These are phyloP conservation scores for Citrus maxima DNA, from an alignment of 345 rosid species.

Conservation along the genomic window DNA sequence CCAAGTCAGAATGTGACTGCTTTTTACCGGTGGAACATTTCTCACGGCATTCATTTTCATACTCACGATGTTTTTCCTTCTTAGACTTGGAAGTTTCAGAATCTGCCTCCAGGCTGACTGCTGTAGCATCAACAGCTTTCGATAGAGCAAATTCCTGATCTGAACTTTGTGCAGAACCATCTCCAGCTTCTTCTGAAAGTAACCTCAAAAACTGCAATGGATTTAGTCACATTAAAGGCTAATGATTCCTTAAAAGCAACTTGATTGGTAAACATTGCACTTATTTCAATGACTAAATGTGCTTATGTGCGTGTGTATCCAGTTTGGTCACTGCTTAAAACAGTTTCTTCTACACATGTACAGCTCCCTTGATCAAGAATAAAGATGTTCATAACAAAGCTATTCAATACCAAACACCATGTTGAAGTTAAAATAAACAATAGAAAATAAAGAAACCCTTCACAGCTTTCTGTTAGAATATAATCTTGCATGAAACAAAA, in stretches of 20 bases:
- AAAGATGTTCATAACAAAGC: background rate
- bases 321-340: background rate
- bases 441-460: background rate
- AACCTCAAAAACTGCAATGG: conserved; percentile 64
- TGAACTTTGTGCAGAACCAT: conserved; percentile 38
- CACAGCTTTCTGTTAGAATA: background rate
- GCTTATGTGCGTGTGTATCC: background rate
- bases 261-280: background rate
- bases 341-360: background rate
- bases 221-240: background rate
- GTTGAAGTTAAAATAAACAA: background rate
- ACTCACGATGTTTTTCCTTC: conserved; percentile 73
- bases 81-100: conserved; percentile 49
- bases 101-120: conserved; percentile 45
- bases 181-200: conserved; percentile 68
- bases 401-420: background rate
- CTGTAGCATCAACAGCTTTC: conserved; percentile 73
- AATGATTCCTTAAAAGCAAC: background rate
- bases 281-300: background rate
- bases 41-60: conserved; percentile 69
- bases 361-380: background rate
- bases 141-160: conserved; percentile 66
- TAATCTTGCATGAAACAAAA: background rate
- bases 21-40: conserved; percentile 47
- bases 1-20: conserved; percentile 32